Conservation (phyloP, 495 filamentous ascomycete genomes). For the Talaromyces ruber region DNA sequence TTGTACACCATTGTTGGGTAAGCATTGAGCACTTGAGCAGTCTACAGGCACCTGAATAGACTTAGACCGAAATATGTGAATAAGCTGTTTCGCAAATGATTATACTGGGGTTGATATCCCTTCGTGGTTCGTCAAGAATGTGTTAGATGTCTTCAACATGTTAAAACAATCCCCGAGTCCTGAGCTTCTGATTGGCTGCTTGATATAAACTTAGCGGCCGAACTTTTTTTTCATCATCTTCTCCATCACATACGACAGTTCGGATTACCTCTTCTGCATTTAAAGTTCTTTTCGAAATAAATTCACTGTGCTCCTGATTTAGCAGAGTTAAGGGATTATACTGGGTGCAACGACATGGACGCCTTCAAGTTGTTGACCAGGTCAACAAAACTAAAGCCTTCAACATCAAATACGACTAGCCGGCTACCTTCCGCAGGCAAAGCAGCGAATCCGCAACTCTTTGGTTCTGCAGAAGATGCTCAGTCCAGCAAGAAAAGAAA, state of each 20-base stretch:
- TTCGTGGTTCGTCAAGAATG: neutral
- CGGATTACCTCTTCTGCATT: neutral
- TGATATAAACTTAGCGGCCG: neutral
- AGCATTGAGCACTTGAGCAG: too few relatives aligned
- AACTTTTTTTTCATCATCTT: slow-evolving; percentile 10
- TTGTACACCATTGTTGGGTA: too few relatives aligned
- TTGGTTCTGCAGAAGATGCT: slow-evolving; percentile 31
- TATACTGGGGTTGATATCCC: neutral
- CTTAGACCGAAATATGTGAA: too few relatives aligned
- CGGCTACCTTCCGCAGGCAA: slow-evolving; percentile 41
- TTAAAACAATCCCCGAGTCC: neutral
- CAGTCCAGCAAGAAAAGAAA: slow-evolving; percentile 32
- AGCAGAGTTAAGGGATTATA: neutral
- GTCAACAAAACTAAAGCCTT: slow-evolving; percentile 42
- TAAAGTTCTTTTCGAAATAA: neutral
- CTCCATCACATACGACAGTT: neutral
- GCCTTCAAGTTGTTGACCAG: slow-evolving; percentile 46
- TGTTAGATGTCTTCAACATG: neutral
- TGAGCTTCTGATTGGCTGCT: slow-evolving; percentile 5
- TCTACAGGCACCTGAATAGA: too few relatives aligned
- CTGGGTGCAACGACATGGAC: slow-evolving; percentile 31
- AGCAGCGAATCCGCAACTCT: slow-evolving; percentile 45
- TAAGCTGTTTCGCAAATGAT: too few relatives aligned
- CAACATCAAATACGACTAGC: slow-evolving; percentile 14
- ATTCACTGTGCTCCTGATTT: neutral